Base-by-base conservation (phyloP, 306 rosid genomes). In the Fagus crenata region DNA sequence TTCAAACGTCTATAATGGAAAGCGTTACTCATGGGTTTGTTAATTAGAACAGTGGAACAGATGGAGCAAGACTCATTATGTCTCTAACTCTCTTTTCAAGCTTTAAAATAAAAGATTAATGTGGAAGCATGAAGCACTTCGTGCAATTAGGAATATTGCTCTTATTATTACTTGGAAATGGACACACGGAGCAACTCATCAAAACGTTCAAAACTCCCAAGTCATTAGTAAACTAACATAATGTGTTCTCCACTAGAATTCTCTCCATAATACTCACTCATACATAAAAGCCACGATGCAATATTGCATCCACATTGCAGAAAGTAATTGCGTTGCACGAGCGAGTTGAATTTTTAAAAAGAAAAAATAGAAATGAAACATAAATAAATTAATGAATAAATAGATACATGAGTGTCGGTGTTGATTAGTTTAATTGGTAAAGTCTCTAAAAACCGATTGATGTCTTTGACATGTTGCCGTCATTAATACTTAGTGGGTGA, bases 111-210 rank as follows among this genome's bases (percentile, higher is more conserved):
- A 69, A 55, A 74, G 86, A 84, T 80, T 81, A 49, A 76, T 77
- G 76, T 78, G 77, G 81, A 81, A 83, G 84, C 71, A 67, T 77
- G 72, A 76, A 71, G 77, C 68, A 28, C 67, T 55, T 69, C 22
- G 58, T 55, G 79, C 71, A 60, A 64, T 69, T 76, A 35, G 70
- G n/a, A n/a, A n/a, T n/a, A n/a, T n/a, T 78, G 78, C 84, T 61
- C 75, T 69, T 75, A 87, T 87, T 79, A 86, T 86, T 83, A 77
- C 69, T 7, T 68, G 35, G 64, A 77, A 86, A 78, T 74, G 79
- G 73, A 53, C 91, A 81, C 91, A 84, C 90, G 88, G 79, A 69
- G 82, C 36, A 72, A 67, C 84, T 78, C 85, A 85, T 79, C 67
- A 41, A 42, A 79, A 71, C 51, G 51, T 46, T 46, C 51, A 46